Evolutionary conservation across 1,284 basidiomycete species (phyloP).

Genomic region (Marasmius tenuissimus): DNA sequence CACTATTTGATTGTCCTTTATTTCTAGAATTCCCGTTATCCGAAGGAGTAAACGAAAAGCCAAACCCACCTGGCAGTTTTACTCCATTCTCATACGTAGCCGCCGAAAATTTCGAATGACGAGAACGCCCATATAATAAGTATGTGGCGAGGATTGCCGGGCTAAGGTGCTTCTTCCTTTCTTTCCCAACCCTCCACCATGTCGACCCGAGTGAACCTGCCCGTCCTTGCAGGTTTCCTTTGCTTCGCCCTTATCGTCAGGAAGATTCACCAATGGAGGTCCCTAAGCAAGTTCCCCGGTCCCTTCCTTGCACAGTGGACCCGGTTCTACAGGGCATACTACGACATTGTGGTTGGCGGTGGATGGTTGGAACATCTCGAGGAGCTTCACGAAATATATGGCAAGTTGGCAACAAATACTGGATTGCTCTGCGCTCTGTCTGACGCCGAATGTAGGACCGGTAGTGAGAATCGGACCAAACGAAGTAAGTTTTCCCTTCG

Average conservation of each 20-base stretch:
- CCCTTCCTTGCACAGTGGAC: constrained; percentile 29
- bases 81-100: too few species aligned
- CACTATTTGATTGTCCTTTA: too few species aligned
- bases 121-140: too few species aligned
- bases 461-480: constrained; percentile 31
- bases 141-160: background rate
- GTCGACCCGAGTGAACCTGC: background rate
- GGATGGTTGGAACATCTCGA: constrained; percentile 27
- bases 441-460: constrained; percentile 20
- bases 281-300: constrained; percentile 22
- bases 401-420: constrained; percentile 16
- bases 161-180: background rate
- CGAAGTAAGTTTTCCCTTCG: constrained; percentile 19
- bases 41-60: too few species aligned
- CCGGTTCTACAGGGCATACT: constrained; percentile 29
- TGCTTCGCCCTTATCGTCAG: background rate
- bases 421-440: background rate
- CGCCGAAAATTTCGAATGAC: too few species aligned
- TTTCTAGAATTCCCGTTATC: too few species aligned
- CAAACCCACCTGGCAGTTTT: too few species aligned
- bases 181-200: background rate
- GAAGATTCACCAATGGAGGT: background rate
- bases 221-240: background rate
- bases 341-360: constrained; percentile 30
- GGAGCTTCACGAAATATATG: constrained; percentile 27